Evolutionary conservation across 2,329 filamentous ascomycete species (phyloP).

Genomic region (Xylariomycetidae sp.): DNA sequence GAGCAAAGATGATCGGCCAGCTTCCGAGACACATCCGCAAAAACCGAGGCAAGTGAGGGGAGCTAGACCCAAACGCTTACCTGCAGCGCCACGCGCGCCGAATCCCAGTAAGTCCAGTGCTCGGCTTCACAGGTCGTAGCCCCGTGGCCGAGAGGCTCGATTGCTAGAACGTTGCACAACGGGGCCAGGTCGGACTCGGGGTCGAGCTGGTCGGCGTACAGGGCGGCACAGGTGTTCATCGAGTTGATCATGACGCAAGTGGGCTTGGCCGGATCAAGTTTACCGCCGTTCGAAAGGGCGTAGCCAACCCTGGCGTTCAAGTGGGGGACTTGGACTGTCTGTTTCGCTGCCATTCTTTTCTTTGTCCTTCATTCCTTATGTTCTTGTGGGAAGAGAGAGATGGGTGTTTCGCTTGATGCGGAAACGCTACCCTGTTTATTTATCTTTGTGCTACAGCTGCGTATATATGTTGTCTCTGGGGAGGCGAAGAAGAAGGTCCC

Average conservation of each 20-base stretch:
- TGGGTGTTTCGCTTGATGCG: too few species aligned
- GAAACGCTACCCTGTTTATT: too few species aligned
- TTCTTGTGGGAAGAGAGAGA: background rate
- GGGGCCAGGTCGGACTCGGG: too few species aligned
- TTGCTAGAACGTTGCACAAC: slow-evolving; percentile 49
- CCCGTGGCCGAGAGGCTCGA: slow-evolving; percentile 51
- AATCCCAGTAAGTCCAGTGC: slow-evolving; percentile 53
- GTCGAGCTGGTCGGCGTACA: slow-evolving; percentile 43
- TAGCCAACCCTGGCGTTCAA: slow-evolving; percentile 13
- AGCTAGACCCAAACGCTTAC: too few species aligned
- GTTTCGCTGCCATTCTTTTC: slow-evolving; percentile 8
- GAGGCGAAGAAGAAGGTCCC: too few species aligned
- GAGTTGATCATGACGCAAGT: slow-evolving; percentile 49
- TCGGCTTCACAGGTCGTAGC: slow-evolving; percentile 36
- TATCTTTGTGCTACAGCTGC: too few species aligned
- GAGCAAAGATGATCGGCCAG: too few species aligned
- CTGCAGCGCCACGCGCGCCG: slow-evolving; percentile 48
- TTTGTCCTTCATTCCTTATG: background rate
- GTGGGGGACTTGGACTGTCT: slow-evolving; percentile 14
- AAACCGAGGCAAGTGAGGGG: too few species aligned
- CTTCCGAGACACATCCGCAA: too few species aligned
- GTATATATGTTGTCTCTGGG: too few species aligned
- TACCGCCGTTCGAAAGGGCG: slow-evolving; percentile 10
- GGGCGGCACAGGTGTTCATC: slow-evolving; percentile 43
- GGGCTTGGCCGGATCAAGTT: slow-evolving; percentile 46